Evolutionary conservation across 164 flowering plant species (phyloP), one percentile per base, ranked within the genome.

Genomic region (Euptelea pleiosperma): DNA sequence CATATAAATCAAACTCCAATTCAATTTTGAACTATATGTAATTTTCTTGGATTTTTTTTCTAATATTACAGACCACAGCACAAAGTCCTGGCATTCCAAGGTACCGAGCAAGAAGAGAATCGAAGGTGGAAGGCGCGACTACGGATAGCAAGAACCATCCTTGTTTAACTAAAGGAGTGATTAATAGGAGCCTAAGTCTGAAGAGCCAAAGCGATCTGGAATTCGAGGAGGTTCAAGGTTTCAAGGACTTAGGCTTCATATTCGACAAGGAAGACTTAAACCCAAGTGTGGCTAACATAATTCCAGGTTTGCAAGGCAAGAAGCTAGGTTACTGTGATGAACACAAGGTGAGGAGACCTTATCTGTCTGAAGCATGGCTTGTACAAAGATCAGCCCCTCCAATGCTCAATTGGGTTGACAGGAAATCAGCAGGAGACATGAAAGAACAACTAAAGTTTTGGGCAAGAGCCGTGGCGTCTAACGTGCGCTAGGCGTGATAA

Each of bases 391-490:
- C 70, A 55, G 52, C 56, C 0, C 79, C 82, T 40, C 63, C 68
- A 15, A 52, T 70, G 19, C 84, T 83, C 3, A 65, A 63, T 19
- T 72, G 77, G 79, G 73, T 22, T 36, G 62, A 66, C 14, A 64
- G 42, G 6, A 71, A 55, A 39, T 74, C 85, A 26, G 64, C 63
- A 30, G 76, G 73, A 28, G 87, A 84, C 56, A 75, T 84, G 81
- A 90, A 90, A 60, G 77, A 73, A 52, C 89, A 85, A 40, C 73
- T 90, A 69, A 90, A 75, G 77, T 82, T 69, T 41, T 90, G 97
- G 97, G 97, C 97, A 1, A 75, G 85, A 77, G 71, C 81, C 40
- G 92, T 90, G 48, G 97, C 97, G 15, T 79, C 85, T 8, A 82
- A 84, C 46, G 84, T 83, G 46, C 70, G 70, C 10, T 65, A 61